Evolutionary conservation across 2,329 filamentous ascomycete species (phyloP).

Genomic region (Aspergillus pseudotamarii): DNA sequence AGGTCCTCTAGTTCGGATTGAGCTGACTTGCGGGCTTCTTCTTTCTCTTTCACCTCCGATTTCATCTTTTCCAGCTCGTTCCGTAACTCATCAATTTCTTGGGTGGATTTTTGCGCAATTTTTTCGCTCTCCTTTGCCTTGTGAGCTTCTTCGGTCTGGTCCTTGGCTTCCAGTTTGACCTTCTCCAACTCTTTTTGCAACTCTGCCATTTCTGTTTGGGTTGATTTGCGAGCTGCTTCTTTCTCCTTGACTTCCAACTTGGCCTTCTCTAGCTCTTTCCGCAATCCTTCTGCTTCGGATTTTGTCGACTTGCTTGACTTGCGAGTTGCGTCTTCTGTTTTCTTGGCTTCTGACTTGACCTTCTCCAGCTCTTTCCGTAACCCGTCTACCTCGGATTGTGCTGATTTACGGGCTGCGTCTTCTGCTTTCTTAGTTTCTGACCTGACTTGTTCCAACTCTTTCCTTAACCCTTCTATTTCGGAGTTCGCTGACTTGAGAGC

Average conservation of each 20-base stretch:
- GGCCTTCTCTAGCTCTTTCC: slow-evolving; percentile 76
- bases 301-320: slow-evolving; percentile 57
- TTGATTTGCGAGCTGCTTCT: slow-evolving; percentile 59
- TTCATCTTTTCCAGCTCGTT: slow-evolving; percentile 36
- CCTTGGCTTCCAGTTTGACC: slow-evolving; percentile 70
- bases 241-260: slow-evolving; percentile 70
- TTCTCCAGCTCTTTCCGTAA: slow-evolving; percentile 33
- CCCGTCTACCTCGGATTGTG: slow-evolving; percentile 59
- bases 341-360: slow-evolving; percentile 33
- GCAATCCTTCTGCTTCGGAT: slow-evolving; percentile 74
- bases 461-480: slow-evolving; percentile 77
- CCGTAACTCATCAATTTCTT: slow-evolving; percentile 57
- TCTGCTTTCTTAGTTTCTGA: slow-evolving; percentile 75
- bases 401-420: slow-evolving; percentile 61
- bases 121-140: slow-evolving; percentile 37
- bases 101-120: neutral
- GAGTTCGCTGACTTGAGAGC: slow-evolving; percentile 56
- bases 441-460: slow-evolving; percentile 71
- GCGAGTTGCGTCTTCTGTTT: slow-evolving; percentile 62
- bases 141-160: slow-evolving; percentile 68
- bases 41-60: slow-evolving; percentile 50
- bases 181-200: slow-evolving; percentile 79
- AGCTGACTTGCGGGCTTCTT: slow-evolving; percentile 63
- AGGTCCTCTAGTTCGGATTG: slow-evolving; percentile 80
- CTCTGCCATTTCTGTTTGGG: slow-evolving; percentile 76